Evolutionary conservation across 805 yeast genomes (phyloP), one percentile per base, ranked within the genome.

Genomic region (Myxozyma udenii): DNA sequence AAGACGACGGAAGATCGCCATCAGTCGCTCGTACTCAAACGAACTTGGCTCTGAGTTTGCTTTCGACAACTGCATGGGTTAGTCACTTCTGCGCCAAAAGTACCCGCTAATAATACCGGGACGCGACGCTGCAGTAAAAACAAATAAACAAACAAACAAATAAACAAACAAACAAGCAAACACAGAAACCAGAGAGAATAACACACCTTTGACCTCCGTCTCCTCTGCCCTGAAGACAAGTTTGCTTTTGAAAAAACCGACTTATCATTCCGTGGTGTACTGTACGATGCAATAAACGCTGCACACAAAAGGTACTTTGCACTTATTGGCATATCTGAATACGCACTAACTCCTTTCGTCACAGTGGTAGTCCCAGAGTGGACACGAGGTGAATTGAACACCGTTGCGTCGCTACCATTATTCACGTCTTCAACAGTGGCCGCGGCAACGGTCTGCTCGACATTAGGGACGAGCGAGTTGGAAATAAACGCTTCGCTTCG

Each of bases 211-310:
- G 33, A 9, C 14, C 33, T 9, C 14, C 33, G 33, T 28, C 33
- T 28, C 12, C 39, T 14, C 12, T 14, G 21, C 21, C 19, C 39
- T 28, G 32, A 12, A 28, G 7, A 26, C 7, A n/a, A 38, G 50
- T 24, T 40, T 40, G 84, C 71, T 53, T 76, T 80, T 28, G 96
- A 84, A 62, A 87, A 90, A 47, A 78, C 71, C 46, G 80, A 77
- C 62, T 81, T 70, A 66, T 89, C 97, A 62, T 77, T 77, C 54
- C 79, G 78, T 1, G 84, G 81, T 26, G 84, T 85, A 50, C 81
- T 79, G 63, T 78, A 85, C 0, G 96, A 87, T 0, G 95, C 95
- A 43, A 89, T 69, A 65, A 85, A 90, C 0, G 95, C 83, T 0
- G 96, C 87, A 28, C 88, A 76, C 14, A 89, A 68, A n/a, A 90